Base-by-base conservation (phyloP, 768 basidiomycete genomes). In the Austroboletus festivus region DNA sequence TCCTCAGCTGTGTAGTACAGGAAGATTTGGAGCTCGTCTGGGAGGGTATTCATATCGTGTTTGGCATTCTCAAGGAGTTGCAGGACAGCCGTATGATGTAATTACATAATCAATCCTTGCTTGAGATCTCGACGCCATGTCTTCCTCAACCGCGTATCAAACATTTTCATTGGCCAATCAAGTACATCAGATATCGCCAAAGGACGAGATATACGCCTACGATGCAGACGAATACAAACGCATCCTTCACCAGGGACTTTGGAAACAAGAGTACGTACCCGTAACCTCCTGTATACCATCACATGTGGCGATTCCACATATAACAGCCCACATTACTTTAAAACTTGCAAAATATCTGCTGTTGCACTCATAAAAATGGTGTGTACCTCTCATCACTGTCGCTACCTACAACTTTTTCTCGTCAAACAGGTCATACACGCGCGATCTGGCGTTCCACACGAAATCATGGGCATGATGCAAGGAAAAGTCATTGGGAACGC, bases 381-480 rank as follows among this genome's bases (percentile, higher is more conserved):
- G 57, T 46, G 63, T 13, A 13, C 12, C 31, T 33, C 31, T 8
- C 28, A 12, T 28, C 28, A 24, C 44, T 44, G 16, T 50, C 18
- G 7, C n/a, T n/a, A n/a, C n/a, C n/a, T n/a, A n/a, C n/a, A n/a
- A n/a, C n/a, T n/a, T n/a, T n/a, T n/a, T n/a, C 8, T 30, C 16
- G 19, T 28, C 10, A 16, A n/a, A 70, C 70, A 98, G 95, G 88
- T 98, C 54, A 98, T 97, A 65, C 95, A 97, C 67, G 95, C 95
- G 26, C 84, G 95, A 43, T 97, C 95, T 3, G 95, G 95, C 50
- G 95, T 96, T 5, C 87, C 89, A 50, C 91, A 97, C 73, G 95
- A 99, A 71, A 96, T 99, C 63, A 99, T 99, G 95, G 95, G 95
- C 10, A 80, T 98, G 26, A 96, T 99, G 93, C 94, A 96, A 69